Conservation (phyloP, 441 rosid species). For the Macaranga tanarius region DNA sequence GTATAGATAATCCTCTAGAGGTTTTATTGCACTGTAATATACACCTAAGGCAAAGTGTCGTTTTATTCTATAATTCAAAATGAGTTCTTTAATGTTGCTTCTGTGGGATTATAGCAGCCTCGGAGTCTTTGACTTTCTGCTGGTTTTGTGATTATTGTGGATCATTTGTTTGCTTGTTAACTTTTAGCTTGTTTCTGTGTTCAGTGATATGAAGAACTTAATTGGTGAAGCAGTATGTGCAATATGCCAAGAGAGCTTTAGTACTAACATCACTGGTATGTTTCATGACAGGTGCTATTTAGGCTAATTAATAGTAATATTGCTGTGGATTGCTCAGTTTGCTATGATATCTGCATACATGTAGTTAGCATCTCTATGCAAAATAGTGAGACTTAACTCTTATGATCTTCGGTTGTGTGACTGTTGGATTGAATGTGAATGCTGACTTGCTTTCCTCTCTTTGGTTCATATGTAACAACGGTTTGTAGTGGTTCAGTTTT, state of each 20-base stretch:
- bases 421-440: background rate
- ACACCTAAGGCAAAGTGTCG: background rate
- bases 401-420: background rate
- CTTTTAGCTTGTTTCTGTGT: slow-evolving; percentile 2
- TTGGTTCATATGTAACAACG: background rate
- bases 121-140: too few relatives aligned
- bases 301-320: background rate
- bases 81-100: background rate
- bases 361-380: background rate
- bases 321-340: background rate
- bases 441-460: background rate
- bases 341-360: too few relatives aligned
- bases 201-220: slow-evolving; percentile 67
- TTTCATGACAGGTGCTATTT: background rate
- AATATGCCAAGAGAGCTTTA: slow-evolving; percentile 62
- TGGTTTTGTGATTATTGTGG: background rate
- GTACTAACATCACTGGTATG: slow-evolving; percentile 53
- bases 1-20: background rate
- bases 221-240: slow-evolving; percentile 57
- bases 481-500: background rate
- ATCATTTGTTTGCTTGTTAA: background rate
- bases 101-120: background rate
- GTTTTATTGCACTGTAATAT: background rate
- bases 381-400: background rate
- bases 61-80: background rate